Base-by-base conservation (phyloP, 306 rosid species). In the Mimosa pudica region DNA sequence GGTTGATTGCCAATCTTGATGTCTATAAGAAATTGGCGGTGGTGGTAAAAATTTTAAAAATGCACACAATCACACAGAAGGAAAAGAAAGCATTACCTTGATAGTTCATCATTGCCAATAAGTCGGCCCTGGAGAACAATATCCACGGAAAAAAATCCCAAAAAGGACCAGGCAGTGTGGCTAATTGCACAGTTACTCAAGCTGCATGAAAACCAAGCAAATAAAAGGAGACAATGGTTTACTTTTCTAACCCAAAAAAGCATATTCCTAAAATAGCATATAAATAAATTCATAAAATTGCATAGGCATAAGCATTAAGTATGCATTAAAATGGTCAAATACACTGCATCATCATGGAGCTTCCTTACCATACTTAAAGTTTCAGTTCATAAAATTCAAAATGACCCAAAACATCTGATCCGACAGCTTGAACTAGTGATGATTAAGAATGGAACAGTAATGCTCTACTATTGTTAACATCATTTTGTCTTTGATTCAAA, bases 101-200 rank as follows among this genome's bases (percentile, higher is more conserved):
- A 54, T 38, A 63, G 42, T 68, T 81, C 85, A 69, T 73, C 58
- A 52, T 67, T 76, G 60, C 74, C 52, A 16, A 64, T 20, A 24
- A 16, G 57, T 35, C 61, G 36, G 75, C 46, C 77, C 74, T 49
- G 14, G 57, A 60, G 16, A n/a, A 35, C 18, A 32, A 76, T 62
- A 46, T 35, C 58, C 69, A 7, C 65, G 36, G 3, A 0, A 52
- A 6, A 6, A 46, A 5, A 24, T 45, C 6, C 73, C 54, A 18
- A 67, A 13, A 69, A 9, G 6, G 24, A 57, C 7, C 7, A 38
- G 42, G 49, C 18, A 61, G n/a, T 73, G 58, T 18, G 51, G 20
- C 61, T 76, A 35, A 60, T 69, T 54, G 51, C 49, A 35, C 10
- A 64, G 65, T 79, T 42, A 44, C 60, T 42, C 41, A 33, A 38